These are phyloP conservation scores for Eleusine indica DNA, from an alignment of 176 grass and related monocot genomes.

Conservation along the genomic window DNA sequence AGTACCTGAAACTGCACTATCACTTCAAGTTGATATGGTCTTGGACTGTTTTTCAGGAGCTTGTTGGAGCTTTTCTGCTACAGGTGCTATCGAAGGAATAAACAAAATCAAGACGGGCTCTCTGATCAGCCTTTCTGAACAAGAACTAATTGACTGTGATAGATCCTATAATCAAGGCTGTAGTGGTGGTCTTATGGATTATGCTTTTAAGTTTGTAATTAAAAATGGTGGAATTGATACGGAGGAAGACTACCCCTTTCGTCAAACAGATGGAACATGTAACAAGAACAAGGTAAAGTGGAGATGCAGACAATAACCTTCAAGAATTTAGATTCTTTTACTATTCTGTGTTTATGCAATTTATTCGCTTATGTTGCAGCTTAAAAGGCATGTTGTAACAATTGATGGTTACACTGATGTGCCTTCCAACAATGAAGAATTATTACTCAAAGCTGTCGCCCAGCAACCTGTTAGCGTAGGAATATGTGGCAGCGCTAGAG, in stretches of 20 bases:
- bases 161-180: conserved; percentile 81
- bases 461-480: conserved; percentile 93
- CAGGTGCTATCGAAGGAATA: conserved; percentile 97
- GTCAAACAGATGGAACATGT: conserved; percentile 62
- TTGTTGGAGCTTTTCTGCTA: conserved; percentile 96
- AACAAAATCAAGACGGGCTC: conserved; percentile 85
- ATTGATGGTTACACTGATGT: conserved; percentile 90
- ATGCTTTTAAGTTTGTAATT: conserved; percentile 80
- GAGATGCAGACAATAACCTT: conserved; percentile 11
- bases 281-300: conserved; percentile 75
- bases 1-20: not conserved
- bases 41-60: conserved; percentile 60
- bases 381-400: conserved; percentile 76
- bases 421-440: conserved; percentile 67
- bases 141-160: conserved; percentile 88
- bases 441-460: conserved; percentile 80
- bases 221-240: conserved; percentile 91
- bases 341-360: conserved; percentile 25
- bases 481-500: conserved; percentile 88
- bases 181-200: conserved; percentile 88
- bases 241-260: conserved; percentile 85
- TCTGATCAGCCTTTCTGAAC: conserved; percentile 88
- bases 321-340: not conserved
- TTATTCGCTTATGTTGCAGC: conserved; percentile 47
- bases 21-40: not conserved